Base-by-base conservation (phyloP, 768 basidiomycete species). In the Rhodotorula diobovata region DNA sequence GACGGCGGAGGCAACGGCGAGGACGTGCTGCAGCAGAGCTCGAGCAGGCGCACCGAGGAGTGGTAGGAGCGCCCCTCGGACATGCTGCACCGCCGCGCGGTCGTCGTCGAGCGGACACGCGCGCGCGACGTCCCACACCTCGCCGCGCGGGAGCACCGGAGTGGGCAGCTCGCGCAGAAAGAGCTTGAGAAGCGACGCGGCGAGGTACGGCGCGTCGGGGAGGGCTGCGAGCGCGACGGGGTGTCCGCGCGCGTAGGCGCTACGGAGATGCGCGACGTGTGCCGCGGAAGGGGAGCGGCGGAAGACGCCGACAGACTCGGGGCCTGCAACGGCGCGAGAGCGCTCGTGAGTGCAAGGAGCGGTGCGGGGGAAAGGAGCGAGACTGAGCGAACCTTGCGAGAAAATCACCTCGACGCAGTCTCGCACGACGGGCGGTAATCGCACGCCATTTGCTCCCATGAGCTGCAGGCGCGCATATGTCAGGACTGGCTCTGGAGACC, bases 121-220 rank as follows among this genome's bases (percentile, higher is more conserved):
- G 0, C 48, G 21, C 8, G 59, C 41, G 46, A 34, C 12, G 2
- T 32, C 43, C 34, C 23, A 70, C 28, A 28, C 2, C 1, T 23
- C 25, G 18, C 23, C 16, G 4, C 57, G 34, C 0, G 66, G 54
- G 16, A 74, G 32, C 48, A 74, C 57, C 3, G 73, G 73, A 0
- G 37, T 5, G 0, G 68, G 73, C 2, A 70, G 63, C 0, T n/a
- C 32, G 21, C 63, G 68, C 0, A 74, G 69, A 60, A 67, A 68
- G 23, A 34, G 55, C 30, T 74, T 74, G 59, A 74, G 50, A 28
- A 74, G 63, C 3, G 73, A 74, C 0, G 73, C 68, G 41, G 73
- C 57, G 53, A 74, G 66, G 63, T 74, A 68, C 1, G 73, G 63
- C 1, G 68, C 62, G 37, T 74, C 73, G 23, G 73, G 69, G 18